phyloP scores from a whole-genome alignment of 1,284 basidiomycete species.

The Trametes versicolor region DNA sequence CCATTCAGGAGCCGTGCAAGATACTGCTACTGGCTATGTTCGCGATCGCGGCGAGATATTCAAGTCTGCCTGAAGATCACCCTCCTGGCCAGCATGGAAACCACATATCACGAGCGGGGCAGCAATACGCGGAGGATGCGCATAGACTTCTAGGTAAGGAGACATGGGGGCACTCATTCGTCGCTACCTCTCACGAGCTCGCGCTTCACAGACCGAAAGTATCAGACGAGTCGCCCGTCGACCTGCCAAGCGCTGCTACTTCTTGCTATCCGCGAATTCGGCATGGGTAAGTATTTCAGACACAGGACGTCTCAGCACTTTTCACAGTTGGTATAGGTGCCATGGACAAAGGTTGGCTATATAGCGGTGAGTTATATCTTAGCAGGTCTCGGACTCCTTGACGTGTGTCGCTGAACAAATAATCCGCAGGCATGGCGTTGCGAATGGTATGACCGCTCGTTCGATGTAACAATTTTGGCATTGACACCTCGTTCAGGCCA shows the following conservation, averaged over 20 bases:
- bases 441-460: conserved; percentile 64
- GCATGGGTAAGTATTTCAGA: conserved; percentile 60
- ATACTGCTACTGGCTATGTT: conserved; percentile 83
- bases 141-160: conserved; percentile 70
- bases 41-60: conserved; percentile 79
- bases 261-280: conserved; percentile 84
- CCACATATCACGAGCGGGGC: conserved; percentile 77
- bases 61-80: conserved; percentile 52
- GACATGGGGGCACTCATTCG: not conserved
- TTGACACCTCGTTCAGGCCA: conserved; percentile 59
- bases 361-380: conserved; percentile 61
- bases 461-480: not conserved
- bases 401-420: conserved; percentile 10
- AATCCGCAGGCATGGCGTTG: conserved; percentile 70
- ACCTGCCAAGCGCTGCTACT: conserved; percentile 83
- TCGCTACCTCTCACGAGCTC: not conserved
- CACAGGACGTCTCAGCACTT: not conserved
- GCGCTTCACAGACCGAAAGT: conserved; percentile 60
- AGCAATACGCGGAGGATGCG: conserved; percentile 74
- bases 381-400: not conserved
- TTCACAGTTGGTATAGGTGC: conserved; percentile 49
- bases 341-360: conserved; percentile 87
- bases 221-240: conserved; percentile 71
- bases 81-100: conserved; percentile 48
- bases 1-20: conserved; percentile 72